phyloP scores from a whole-genome alignment of 352 stramenopile species.

The Globisporangium camurandrum region DNA sequence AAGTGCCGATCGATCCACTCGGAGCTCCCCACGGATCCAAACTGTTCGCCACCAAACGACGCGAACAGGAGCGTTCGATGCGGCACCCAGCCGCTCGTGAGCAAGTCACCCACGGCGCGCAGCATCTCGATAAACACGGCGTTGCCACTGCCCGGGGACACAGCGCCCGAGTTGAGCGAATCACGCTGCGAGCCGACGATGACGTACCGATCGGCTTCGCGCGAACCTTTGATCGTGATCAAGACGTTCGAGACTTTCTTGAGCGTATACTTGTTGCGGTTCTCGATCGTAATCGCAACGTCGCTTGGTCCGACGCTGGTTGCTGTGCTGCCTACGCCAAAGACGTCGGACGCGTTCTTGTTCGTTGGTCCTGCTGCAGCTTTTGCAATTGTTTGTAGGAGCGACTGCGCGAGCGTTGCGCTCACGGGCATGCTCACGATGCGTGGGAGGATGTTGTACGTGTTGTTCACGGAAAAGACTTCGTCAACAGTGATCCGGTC shows the following conservation, averaged over 20 bases:
- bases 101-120: constrained; percentile 43
- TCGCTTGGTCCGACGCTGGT: constrained; percentile 23
- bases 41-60: constrained; percentile 75
- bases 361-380: constrained; percentile 7
- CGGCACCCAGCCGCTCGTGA: constrained; percentile 67
- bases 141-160: constrained; percentile 61
- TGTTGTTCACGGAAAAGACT: constrained; percentile 76
- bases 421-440: constrained; percentile 73
- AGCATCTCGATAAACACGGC: constrained; percentile 72
- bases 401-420: constrained; percentile 36
- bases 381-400: constrained; percentile 22
- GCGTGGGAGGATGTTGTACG: constrained; percentile 68
- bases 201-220: constrained; percentile 71
- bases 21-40: constrained; percentile 68
- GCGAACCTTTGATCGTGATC: constrained; percentile 58
- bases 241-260: constrained; percentile 79
- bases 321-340: constrained; percentile 20
- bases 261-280: constrained; percentile 60
- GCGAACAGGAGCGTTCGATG: constrained; percentile 71
- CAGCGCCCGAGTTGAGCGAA: constrained; percentile 58
- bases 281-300: constrained; percentile 34
- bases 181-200: constrained; percentile 64
- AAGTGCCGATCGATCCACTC: constrained; percentile 80
- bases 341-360: constrained; percentile 35
- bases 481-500: constrained; percentile 72